Evolutionary conservation across 345 rosid species (phyloP), one percentile per base, ranked within the genome.

Genomic region (Syzygium grande): DNA sequence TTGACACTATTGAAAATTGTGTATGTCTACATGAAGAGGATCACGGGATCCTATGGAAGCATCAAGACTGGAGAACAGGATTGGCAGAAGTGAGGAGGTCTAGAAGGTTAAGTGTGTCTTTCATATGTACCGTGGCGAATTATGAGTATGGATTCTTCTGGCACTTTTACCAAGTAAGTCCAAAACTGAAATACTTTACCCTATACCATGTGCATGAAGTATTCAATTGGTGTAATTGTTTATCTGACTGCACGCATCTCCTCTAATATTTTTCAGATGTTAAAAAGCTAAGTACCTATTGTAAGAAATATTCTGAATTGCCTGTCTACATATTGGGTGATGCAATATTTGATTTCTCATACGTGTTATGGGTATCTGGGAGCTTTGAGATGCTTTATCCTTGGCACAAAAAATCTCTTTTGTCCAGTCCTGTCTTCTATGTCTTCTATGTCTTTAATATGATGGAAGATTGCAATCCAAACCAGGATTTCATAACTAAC

Each of bases 51-150:
- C 88, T 97, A 84, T 96, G 99, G 99, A 97, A 97, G 92, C 99
- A 97, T 94, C 98, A 97, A 90, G 99, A 97, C 90, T 97, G 98
- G 98, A 95, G 99, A 93, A 96, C 98, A 65, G 99, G 98, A 56
- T 92, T 97, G 88, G 99, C 98, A 16, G 98, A 97, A 96, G 98
- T 94, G 86, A 94, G 98, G 88, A 93, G 98, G 92, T 97, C 98
- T 61, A 94, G 98, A 92, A 91, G 96, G 89, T 92, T 97, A 65
- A 92, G 97, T 13, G 98, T 95, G 85, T 97, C 98, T 53, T 97
- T 95, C 88, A 89, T 96, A 53, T 96, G 98, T 58, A 97, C 98
- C 8, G 96, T 97, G 86, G 99, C 99, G 73, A 97, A 97, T 91
- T 97, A 97, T 86, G 98, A 97, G 88, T 97, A 97, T 87, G 98